These are phyloP conservation scores for Rossbeevera mucosa DNA, from an alignment of 768 basidiomycete species.

Conservation along the genomic window DNA sequence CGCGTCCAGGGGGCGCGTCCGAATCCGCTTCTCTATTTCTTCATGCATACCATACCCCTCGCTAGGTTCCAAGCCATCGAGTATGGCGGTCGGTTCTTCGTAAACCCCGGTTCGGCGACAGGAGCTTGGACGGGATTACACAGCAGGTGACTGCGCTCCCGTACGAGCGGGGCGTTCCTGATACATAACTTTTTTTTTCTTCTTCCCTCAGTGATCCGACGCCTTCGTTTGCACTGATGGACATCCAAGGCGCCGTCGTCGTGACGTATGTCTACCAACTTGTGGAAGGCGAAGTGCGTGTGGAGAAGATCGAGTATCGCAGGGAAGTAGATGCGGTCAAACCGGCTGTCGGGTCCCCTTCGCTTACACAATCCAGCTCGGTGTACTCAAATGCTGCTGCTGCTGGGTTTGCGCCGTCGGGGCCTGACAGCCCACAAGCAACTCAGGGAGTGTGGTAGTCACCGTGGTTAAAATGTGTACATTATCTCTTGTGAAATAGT, in stretches of 20 bases:
- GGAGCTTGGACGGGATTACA: constrained; percentile 81
- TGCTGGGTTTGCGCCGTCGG: constrained; percentile 17
- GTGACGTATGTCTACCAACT: constrained; percentile 97
- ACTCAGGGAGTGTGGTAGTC: constrained; percentile 27
- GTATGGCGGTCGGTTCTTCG: constrained; percentile 86
- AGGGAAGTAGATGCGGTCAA: constrained; percentile 49
- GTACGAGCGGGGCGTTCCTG: background rate
- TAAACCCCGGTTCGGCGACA: constrained; percentile 93
- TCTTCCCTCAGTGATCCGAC: constrained; percentile 60
- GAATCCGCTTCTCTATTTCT: background rate
- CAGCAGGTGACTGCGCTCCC: constrained; percentile 4
- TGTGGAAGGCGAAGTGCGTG: constrained; percentile 89
- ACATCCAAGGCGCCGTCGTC: constrained; percentile 94
- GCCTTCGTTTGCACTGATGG: constrained; percentile 96
- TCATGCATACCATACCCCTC: background rate
- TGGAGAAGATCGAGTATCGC: constrained; percentile 85
- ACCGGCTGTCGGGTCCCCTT: constrained; percentile 17
- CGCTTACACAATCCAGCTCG: constrained; percentile 30
- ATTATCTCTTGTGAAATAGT: background rate
- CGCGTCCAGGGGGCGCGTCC: background rate
- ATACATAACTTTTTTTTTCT: background rate
- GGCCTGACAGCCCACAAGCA: constrained; percentile 25
- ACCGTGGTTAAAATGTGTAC: background rate
- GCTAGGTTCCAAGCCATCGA: constrained; percentile 90
- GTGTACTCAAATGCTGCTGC: constrained; percentile 26